phyloP scores from a whole-genome alignment of 2,329 filamentous ascomycete species.

The Cercospora sesami region DNA sequence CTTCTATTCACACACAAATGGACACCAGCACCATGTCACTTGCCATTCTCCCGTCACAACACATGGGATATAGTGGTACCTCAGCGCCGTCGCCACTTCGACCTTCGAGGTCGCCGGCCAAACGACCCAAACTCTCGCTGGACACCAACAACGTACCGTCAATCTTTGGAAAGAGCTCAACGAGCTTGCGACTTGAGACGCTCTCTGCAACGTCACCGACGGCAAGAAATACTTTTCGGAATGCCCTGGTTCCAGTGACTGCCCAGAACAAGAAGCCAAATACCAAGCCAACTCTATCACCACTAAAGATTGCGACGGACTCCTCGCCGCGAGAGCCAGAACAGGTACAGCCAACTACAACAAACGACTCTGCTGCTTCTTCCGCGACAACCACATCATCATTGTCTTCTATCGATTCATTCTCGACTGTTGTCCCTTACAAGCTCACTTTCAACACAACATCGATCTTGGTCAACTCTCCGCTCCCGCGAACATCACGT shows the following conservation, averaged over 20 bases:
- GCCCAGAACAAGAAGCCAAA: not conserved
- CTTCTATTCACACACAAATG: slow-evolving; percentile 32
- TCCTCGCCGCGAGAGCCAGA: not conserved
- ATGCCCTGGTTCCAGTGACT: slow-evolving; percentile 54
- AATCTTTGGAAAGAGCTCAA: slow-evolving; percentile 57
- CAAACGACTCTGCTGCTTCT: slow-evolving; percentile 38
- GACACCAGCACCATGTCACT: slow-evolving; percentile 47
- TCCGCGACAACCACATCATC: slow-evolving; percentile 40
- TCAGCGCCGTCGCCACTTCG: slow-evolving; percentile 24
- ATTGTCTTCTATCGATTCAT: slow-evolving; percentile 38
- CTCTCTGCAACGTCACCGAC: slow-evolving; percentile 61
- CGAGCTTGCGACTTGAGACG: slow-evolving; percentile 55
- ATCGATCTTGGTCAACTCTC: slow-evolving; percentile 51
- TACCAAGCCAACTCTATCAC: not conserved
- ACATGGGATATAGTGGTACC: slow-evolving; percentile 32
- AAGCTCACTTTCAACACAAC: slow-evolving; percentile 48
- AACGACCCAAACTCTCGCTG: slow-evolving; percentile 60
- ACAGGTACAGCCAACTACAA: not conserved
- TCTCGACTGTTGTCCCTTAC: slow-evolving; percentile 44
- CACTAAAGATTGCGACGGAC: not conserved
- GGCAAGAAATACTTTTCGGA: slow-evolving; percentile 61
- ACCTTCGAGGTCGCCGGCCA: slow-evolving; percentile 33
- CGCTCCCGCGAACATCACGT: slow-evolving; percentile 37
- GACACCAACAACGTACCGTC: slow-evolving; percentile 53
- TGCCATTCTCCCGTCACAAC: slow-evolving; percentile 42